Percentiles rank a stretch among this genome's conserved stretches.
phyloP scores from a whole-genome alignment of 257 asterid genomes.

The Solanum medicagineum region DNA sequence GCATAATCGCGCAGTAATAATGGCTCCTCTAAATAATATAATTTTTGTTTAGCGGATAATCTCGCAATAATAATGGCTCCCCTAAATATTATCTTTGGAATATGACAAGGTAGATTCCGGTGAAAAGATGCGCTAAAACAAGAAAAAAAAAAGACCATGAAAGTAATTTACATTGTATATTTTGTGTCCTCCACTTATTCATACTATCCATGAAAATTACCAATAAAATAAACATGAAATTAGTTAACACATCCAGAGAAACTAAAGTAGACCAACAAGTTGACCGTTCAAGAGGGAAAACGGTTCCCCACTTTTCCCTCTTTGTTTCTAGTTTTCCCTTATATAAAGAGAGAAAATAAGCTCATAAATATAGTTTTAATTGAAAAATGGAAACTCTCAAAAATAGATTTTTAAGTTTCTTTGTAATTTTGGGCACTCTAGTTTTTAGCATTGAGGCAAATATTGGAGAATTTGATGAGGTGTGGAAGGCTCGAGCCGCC shows the following conservation, averaged over 20 bases:
- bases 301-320: conserved; percentile 19
- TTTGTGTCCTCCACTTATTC: neutral
- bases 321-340: conserved; percentile 4
- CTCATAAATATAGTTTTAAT: neutral
- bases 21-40: neutral
- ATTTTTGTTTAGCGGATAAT: neutral
- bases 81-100: neutral
- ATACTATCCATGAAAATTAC: neutral
- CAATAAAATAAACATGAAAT: neutral
- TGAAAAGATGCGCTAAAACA: neutral
- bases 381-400: neutral
- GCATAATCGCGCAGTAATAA: neutral
- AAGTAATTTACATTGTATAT: neutral
- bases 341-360: neutral
- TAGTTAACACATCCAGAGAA: neutral
- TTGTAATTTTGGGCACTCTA: neutral
- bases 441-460: conserved; percentile 1
- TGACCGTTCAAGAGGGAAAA: conserved; percentile 5
- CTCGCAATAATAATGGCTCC: neutral
- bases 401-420: neutral
- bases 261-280: neutral
- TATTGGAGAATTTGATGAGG: conserved; percentile 3
- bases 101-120: neutral
- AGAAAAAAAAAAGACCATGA: neutral
- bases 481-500: conserved; percentile 10